These are phyloP conservation scores for Cladosporium velox DNA, from an alignment of 2,329 filamentous ascomycete genomes.

Conservation along the genomic window DNA sequence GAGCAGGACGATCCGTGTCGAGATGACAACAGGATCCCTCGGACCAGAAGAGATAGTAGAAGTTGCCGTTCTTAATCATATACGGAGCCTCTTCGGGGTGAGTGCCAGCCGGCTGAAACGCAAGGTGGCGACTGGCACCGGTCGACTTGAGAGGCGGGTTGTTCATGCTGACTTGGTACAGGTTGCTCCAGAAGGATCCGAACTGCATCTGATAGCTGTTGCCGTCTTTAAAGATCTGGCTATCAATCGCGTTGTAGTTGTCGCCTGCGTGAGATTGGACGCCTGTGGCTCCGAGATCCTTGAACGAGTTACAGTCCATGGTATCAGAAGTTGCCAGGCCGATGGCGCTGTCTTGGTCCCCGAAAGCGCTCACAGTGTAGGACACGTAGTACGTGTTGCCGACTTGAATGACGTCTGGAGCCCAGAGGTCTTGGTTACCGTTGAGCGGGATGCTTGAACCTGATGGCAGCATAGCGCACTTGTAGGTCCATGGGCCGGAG, in stretches of 20 bases:
- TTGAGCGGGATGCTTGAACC: slow-evolving; percentile 45
- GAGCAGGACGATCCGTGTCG: slow-evolving; percentile 52
- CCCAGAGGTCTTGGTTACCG: slow-evolving; percentile 56
- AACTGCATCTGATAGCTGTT: slow-evolving; percentile 59
- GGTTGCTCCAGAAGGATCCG: slow-evolving; percentile 68
- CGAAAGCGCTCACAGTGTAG: slow-evolving; percentile 66
- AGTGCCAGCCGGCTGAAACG: slow-evolving; percentile 53
- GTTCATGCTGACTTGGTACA: slow-evolving; percentile 61
- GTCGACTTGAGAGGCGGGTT: slow-evolving; percentile 35
- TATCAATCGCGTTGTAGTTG: slow-evolving; percentile 56
- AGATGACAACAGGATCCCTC: slow-evolving; percentile 64
- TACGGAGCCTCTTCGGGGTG: slow-evolving; percentile 60
- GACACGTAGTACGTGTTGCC: slow-evolving; percentile 64
- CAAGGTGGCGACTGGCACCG: slow-evolving; percentile 49
- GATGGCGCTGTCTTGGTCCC: slow-evolving; percentile 62
- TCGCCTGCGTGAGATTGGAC: slow-evolving; percentile 45
- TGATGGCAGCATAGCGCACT: slow-evolving; percentile 49
- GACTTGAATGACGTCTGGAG: slow-evolving; percentile 63
- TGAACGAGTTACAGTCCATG: slow-evolving; percentile 60
- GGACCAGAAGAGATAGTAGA: slow-evolving; percentile 67
- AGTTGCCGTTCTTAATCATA: slow-evolving; percentile 57
- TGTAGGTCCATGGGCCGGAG: slow-evolving; percentile 53
- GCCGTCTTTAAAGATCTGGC: slow-evolving; percentile 45
- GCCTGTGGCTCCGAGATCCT: slow-evolving; percentile 61
- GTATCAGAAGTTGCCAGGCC: slow-evolving; percentile 56